These are phyloP conservation scores for Solanum hybrid DNA, from an alignment of 305 asterid species.

Conservation along the genomic window DNA sequence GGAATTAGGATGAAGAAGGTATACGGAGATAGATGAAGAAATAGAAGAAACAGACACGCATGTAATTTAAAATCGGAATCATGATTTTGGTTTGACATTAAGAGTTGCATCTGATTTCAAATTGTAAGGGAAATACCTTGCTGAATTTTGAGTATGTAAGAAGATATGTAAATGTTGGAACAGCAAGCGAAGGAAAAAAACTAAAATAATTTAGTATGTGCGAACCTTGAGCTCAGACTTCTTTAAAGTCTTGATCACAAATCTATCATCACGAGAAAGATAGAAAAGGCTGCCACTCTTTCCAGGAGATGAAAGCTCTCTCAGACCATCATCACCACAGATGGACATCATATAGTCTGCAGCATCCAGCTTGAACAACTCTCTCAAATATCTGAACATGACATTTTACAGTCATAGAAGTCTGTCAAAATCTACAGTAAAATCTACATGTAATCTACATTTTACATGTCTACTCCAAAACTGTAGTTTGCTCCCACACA, in stretches of 20 bases:
- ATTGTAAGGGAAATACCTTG: neutral
- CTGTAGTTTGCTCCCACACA: neutral
- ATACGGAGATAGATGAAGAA: neutral
- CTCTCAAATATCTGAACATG: constrained; percentile 87
- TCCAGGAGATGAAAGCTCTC: constrained; percentile 86
- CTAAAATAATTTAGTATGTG: neutral
- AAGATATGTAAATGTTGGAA: neutral
- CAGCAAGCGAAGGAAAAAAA: neutral
- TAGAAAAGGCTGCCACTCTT: constrained; percentile 95
- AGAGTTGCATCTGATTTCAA: neutral
- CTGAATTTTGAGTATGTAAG: neutral
- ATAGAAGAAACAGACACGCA: neutral
- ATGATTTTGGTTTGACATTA: neutral
- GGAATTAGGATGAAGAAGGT: neutral
- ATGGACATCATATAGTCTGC: constrained; percentile 99
- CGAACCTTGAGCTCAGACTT: constrained; percentile 77
- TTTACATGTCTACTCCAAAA: neutral
- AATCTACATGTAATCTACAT: too few species aligned
- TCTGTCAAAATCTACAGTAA: constrained; percentile 7
- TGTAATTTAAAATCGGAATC: neutral
- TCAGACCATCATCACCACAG: constrained; percentile 88
- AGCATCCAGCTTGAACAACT: constrained; percentile 81
- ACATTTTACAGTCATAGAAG: constrained; percentile 15
- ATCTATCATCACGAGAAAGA: constrained; percentile 81
- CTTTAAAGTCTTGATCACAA: constrained; percentile 82